Evolutionary conservation across 306 rosid species (phyloP).

Genomic region (Cicer bijugum): DNA sequence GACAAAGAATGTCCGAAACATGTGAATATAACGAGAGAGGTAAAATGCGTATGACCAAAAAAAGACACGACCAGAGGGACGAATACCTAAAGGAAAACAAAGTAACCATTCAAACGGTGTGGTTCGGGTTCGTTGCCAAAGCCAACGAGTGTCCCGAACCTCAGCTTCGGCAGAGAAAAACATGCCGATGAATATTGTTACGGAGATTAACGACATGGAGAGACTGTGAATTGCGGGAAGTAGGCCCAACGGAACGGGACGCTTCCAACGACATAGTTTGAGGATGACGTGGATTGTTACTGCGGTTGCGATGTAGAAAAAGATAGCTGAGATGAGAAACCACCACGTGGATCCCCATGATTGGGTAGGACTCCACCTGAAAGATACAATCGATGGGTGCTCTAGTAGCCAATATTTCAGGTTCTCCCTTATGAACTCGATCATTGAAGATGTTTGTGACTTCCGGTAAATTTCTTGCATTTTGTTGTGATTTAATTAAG

Average conservation of each 20-base stretch:
- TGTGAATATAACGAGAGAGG: constrained; percentile 72
- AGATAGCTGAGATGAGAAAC: constrained; percentile 60
- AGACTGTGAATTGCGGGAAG: constrained; percentile 73
- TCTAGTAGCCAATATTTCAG: constrained; percentile 58
- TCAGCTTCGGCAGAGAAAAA: constrained; percentile 67
- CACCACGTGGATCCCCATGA: constrained; percentile 74
- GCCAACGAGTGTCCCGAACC: constrained; percentile 70
- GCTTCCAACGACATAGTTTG: constrained; percentile 43
- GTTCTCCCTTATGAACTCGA: constrained; percentile 9
- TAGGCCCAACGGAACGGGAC: constrained; percentile 59
- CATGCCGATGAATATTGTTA: constrained; percentile 57
- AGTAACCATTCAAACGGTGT: constrained; percentile 77
- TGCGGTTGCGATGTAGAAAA: constrained; percentile 54
- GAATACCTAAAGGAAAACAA: constrained; percentile 79
- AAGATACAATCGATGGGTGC: constrained; percentile 60
- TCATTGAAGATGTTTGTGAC: constrained; percentile 7
- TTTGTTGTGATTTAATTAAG: neutral
- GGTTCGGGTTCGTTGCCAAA: constrained; percentile 66
- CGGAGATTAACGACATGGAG: constrained; percentile 54
- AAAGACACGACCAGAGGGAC: constrained; percentile 78
- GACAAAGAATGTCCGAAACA: constrained; percentile 59
- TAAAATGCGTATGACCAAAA: constrained; percentile 82
- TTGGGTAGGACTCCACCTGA: constrained; percentile 76
- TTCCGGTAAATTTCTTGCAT: constrained; percentile 31
- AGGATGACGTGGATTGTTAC: constrained; percentile 53